A percentile compares a stretch with the other conserved stretches of the same genome.
Evolutionary conservation across 108 stramenopile genomes (phyloP).

Genomic region (Asterionellopsis glacialis): DNA sequence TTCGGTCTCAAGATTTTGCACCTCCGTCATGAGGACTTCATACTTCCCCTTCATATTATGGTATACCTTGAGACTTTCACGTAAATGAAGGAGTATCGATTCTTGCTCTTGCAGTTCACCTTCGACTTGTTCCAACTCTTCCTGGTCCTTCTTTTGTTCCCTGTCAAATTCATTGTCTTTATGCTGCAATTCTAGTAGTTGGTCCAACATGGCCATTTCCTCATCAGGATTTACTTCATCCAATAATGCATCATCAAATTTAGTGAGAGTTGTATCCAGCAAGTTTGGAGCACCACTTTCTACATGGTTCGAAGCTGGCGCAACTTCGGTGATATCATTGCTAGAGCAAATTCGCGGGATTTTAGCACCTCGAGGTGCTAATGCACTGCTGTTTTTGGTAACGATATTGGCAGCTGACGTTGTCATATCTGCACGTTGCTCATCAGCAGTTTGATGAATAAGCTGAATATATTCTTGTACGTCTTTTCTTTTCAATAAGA

Average conservation of each 20-base stretch:
- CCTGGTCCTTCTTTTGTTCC: conserved; percentile 47
- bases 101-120: conserved; percentile 75
- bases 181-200: conserved; percentile 77
- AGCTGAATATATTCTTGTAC: conserved; percentile 50
- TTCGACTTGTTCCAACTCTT: conserved; percentile 58
- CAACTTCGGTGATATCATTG: too few species aligned
- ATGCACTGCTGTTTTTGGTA: background rate
- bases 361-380: background rate
- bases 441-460: conserved; percentile 36
- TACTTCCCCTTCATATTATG: conserved; percentile 78
- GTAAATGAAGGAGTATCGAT: conserved; percentile 56
- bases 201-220: conserved; percentile 80
- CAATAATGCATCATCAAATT: conserved; percentile 35
- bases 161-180: conserved; percentile 66
- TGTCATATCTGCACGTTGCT: conserved; percentile 12
- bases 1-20: conserved; percentile 68
- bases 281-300: background rate
- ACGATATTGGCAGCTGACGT: background rate
- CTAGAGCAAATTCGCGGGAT: too few species aligned
- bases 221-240: conserved; percentile 77
- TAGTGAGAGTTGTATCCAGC: background rate
- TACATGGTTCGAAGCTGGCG: too few species aligned
- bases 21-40: conserved; percentile 71
- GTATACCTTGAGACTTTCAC: conserved; percentile 73
- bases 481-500: conserved; percentile 47